Conservation (phyloP, 1,139 yeast genomes). For the Wickerhamomyces sp. region DNA sequence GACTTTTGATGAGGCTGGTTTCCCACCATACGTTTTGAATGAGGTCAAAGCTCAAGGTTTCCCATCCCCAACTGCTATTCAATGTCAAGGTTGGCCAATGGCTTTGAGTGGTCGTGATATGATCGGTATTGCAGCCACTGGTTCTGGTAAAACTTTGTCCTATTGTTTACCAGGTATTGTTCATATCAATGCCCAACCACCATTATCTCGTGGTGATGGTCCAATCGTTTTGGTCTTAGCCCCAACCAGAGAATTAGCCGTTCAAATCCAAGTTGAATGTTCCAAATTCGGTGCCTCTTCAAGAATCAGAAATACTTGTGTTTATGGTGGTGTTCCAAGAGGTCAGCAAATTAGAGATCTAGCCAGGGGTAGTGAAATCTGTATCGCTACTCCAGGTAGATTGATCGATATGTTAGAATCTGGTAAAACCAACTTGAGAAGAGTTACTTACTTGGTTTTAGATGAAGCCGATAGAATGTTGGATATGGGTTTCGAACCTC, state of each 20-base stretch:
- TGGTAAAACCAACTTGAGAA: constrained; percentile 90
- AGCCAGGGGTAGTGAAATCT: constrained; percentile 90
- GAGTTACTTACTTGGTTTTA: constrained; percentile 93
- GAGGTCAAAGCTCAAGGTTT: constrained; percentile 93
- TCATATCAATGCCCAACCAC: constrained; percentile 97
- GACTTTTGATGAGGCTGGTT: constrained; percentile 91
- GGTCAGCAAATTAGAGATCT: constrained; percentile 96
- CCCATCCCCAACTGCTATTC: constrained; percentile 91
- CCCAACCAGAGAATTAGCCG: constrained; percentile 98
- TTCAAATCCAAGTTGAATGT: constrained; percentile 94
- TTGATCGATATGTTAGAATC: constrained; percentile 94
- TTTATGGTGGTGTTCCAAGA: constrained; percentile 98
- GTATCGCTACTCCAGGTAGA: constrained; percentile 98
- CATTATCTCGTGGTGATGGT: constrained; percentile 90
- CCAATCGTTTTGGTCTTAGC: constrained; percentile 95
- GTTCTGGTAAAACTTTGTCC: constrained; percentile 96
- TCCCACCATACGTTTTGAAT: constrained; percentile 86
- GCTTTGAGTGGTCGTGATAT: constrained; percentile 97
- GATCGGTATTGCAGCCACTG: constrained; percentile 98
- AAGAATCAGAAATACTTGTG: constrained; percentile 94
- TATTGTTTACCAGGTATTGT: constrained; percentile 96
- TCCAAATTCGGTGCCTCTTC: constrained; percentile 90
- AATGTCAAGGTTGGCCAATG: constrained; percentile 99
- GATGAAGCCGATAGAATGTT: constrained; percentile 97
- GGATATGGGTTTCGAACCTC: constrained; percentile 98